Conservation (phyloP, 805 yeast genomes). For the Wickerhamomyces strasburgensis region DNA sequence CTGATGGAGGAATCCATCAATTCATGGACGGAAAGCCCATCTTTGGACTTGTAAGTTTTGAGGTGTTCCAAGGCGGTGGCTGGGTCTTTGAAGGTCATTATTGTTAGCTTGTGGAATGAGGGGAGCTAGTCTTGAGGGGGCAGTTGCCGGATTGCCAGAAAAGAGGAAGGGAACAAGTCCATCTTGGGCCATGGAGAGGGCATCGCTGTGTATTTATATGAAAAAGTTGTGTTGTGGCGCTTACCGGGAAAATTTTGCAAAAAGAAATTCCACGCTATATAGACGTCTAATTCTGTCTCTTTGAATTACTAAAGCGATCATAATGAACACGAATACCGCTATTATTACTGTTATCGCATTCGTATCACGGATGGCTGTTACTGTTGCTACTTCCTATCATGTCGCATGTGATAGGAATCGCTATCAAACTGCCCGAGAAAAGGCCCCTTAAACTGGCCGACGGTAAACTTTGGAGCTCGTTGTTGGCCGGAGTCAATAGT, state of each 20-base stretch:
- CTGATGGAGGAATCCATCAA: constrained; percentile 85
- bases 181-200: background rate
- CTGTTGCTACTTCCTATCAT: too few species aligned
- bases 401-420: too few species aligned
- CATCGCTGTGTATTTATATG: background rate
- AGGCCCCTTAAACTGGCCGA: too few species aligned
- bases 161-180: constrained; percentile 10
- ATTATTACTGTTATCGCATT: background rate
- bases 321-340: too few species aligned
- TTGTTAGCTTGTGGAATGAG: background rate
- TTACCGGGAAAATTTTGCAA: background rate
- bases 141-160: constrained; percentile 28
- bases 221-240: background rate
- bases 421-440: too few species aligned
- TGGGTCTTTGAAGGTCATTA: constrained; percentile 35
- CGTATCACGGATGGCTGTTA: background rate
- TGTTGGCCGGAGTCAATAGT: background rate
- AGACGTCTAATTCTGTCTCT: too few species aligned
- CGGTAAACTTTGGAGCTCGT: too few species aligned
- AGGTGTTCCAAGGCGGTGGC: constrained; percentile 66
- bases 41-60: constrained; percentile 60
- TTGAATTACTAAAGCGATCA: too few species aligned
- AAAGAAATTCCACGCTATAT: too few species aligned
- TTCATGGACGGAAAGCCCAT: constrained; percentile 78
- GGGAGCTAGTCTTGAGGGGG: constrained; percentile 16